Percentiles rank a stretch among this genome's conserved stretches.
Evolutionary conservation across 805 yeast species (phyloP).

Genomic region (Brettanomyces anomalus): DNA sequence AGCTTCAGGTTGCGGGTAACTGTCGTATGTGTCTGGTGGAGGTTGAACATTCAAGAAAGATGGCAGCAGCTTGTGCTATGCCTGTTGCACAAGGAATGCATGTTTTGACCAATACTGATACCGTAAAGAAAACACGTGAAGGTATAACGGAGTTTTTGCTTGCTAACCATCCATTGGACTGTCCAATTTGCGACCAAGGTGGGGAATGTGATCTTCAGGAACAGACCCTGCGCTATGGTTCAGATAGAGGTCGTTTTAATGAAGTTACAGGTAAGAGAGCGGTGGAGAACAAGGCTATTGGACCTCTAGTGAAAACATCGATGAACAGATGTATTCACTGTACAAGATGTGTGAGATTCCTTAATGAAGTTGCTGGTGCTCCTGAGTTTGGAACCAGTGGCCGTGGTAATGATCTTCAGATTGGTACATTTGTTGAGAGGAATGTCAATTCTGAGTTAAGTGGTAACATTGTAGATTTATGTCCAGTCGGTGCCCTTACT

Average conservation of each 20-base stretch:
- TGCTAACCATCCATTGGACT: conserved; percentile 85
- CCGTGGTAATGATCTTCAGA: conserved; percentile 87
- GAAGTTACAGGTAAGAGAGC: conserved; percentile 84
- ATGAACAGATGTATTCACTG: conserved; percentile 93
- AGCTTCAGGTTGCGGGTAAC: conserved; percentile 84
- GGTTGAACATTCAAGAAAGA: conserved; percentile 81
- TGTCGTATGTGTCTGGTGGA: conserved; percentile 92
- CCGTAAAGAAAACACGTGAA: conserved; percentile 76
- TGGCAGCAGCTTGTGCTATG: conserved; percentile 86
- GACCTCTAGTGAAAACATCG: conserved; percentile 81
- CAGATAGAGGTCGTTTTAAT: conserved; percentile 77
- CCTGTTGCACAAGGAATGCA: conserved; percentile 90
- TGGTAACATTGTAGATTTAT: conserved; percentile 78
- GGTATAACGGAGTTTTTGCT: conserved; percentile 85
- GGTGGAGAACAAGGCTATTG: conserved; percentile 83
- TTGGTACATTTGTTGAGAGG: conserved; percentile 81
- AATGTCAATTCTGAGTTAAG: conserved; percentile 78
- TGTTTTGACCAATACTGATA: conserved; percentile 67
- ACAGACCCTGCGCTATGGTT: conserved; percentile 73
- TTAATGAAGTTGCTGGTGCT: conserved; percentile 89
- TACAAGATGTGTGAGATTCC: conserved; percentile 82
- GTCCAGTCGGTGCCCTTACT: conserved; percentile 90
- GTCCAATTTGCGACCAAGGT: conserved; percentile 92
- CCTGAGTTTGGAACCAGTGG: conserved; percentile 86
- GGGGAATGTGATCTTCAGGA: conserved; percentile 93